Base-by-base conservation (phyloP, 768 basidiomycete species). In the Grammothele lineata region DNA sequence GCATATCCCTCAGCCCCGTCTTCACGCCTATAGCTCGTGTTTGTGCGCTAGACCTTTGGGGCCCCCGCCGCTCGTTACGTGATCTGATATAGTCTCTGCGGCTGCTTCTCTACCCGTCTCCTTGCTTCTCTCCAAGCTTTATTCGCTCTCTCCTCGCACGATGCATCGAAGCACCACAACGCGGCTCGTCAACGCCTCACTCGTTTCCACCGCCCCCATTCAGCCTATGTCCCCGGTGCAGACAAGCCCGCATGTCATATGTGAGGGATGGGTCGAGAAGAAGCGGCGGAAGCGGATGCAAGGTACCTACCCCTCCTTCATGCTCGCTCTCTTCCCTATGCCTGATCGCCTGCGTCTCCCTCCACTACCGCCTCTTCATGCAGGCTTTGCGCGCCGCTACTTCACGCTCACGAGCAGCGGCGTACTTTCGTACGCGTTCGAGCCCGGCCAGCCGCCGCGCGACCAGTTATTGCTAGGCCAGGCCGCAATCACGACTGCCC, bases 231-330 rank as follows among this genome's bases (percentile, higher is more conserved):
- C 52, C 1, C 45, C 56, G 5, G 21, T 40, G 0, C 36, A 44
- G 6, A 25, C 37, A 3, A 33, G 47, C 5, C 27, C 34, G 21
- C 57, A 56, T 24, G 59, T 80, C 40, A 53, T 85, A 4, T 73
- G 68, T 41, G 75, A 87, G 57, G 89, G 89, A 68, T 92, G 87
- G 87, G 67, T 91, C 5, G 72, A 92, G 51, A 92, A 92, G 71
- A 92, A 92, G 68, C 73, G 89, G 56, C 72, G 89, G 54, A 90
- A 88, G 74, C 88, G 80, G 70, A 83, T 91, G 85, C 90, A 92
- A 71, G 89, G 89, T 83, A 56, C 40, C 65, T 5, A 19, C 27
- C n/a, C n/a, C 7, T 30, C 27, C 27, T 30, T 30, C 27, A 30
- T 7, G 8, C 7, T 30, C 27, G 7, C 27, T 30, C 7, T 9